These are phyloP conservation scores for Tricholoma saponaceum DNA, from an alignment of 768 basidiomycete species.

Conservation along the genomic window DNA sequence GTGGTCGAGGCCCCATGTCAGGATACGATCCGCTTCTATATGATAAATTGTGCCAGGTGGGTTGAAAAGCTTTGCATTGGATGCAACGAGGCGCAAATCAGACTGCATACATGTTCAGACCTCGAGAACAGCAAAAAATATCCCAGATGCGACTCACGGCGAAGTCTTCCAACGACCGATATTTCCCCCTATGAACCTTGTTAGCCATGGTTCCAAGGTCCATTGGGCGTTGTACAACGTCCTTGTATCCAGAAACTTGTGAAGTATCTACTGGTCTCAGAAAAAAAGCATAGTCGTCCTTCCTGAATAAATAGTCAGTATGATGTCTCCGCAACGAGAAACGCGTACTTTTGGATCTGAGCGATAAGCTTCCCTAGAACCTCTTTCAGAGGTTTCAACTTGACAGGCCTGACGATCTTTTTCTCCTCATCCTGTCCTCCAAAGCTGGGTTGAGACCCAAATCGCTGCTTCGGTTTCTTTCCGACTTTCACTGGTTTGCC, in stretches of 20 bases:
- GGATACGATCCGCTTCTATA: slow-evolving; percentile 69
- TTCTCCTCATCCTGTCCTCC: slow-evolving; percentile 33
- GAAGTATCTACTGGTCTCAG: slow-evolving; percentile 58
- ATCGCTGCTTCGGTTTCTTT: slow-evolving; percentile 41
- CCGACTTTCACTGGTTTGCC: slow-evolving; percentile 53
- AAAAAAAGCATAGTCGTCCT: slow-evolving; percentile 86
- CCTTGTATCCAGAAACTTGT: slow-evolving; percentile 58
- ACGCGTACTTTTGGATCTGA: slow-evolving; percentile 70
- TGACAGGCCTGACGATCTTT: slow-evolving; percentile 52
- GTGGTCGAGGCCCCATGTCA: slow-evolving; percentile 68
- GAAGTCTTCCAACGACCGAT: slow-evolving; percentile 79
- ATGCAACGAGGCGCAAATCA: slow-evolving; percentile 69
- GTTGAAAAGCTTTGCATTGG: slow-evolving; percentile 76
- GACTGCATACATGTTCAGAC: slow-evolving; percentile 31
- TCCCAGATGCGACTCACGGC: slow-evolving; percentile 41
- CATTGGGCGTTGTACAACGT: slow-evolving; percentile 84
- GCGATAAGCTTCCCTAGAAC: slow-evolving; percentile 61
- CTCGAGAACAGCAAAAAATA: slow-evolving; percentile 5
- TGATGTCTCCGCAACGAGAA: background rate
- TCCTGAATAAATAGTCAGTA: slow-evolving; percentile 38
- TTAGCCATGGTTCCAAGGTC: slow-evolving; percentile 83
- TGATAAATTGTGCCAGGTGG: slow-evolving; percentile 71
- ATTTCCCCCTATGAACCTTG: slow-evolving; percentile 74
- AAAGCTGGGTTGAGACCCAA: slow-evolving; percentile 16
- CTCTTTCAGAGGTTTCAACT: slow-evolving; percentile 78